Conservation (phyloP, 306 rosid species). For the Lagenaria siceraria region DNA sequence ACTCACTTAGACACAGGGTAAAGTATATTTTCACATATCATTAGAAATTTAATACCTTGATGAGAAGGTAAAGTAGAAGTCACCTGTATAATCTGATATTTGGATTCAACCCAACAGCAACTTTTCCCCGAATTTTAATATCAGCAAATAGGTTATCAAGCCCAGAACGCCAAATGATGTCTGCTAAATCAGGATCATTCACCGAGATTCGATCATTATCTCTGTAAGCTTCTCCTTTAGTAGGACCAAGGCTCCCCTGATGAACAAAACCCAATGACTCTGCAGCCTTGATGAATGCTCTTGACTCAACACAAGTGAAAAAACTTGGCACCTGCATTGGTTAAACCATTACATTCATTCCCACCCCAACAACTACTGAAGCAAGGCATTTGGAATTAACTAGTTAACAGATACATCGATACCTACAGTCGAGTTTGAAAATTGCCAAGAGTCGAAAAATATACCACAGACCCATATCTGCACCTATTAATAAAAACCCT, state of each 20-base stretch:
- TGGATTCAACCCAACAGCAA: constrained; percentile 77
- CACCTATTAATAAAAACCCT: neutral
- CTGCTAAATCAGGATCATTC: constrained; percentile 57
- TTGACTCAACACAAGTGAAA: constrained; percentile 61
- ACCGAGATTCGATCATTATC: constrained; percentile 76
- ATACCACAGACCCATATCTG: neutral
- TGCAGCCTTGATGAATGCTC: constrained; percentile 53
- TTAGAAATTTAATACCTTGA: neutral
- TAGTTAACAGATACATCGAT: neutral
- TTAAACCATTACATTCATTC: constrained; percentile 4
- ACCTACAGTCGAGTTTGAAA: too few relatives aligned
- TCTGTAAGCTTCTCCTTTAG: constrained; percentile 78
- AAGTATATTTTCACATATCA: neutral
- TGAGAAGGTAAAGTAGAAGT: neutral
- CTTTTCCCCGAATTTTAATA: constrained; percentile 50
- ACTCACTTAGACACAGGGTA: neutral
- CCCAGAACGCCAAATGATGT: constrained; percentile 66
- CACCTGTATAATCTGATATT: constrained; percentile 82
- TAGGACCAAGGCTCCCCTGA: constrained; percentile 87
- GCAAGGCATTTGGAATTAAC: neutral
- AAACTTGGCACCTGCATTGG: constrained; percentile 57
- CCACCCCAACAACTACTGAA: neutral
- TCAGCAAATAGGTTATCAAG: constrained; percentile 51
- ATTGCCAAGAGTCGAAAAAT: neutral
- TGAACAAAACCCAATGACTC: constrained; percentile 64